phyloP scores from a whole-genome alignment of 1,139 yeast species.

The Eremothecium gossypii region DNA sequence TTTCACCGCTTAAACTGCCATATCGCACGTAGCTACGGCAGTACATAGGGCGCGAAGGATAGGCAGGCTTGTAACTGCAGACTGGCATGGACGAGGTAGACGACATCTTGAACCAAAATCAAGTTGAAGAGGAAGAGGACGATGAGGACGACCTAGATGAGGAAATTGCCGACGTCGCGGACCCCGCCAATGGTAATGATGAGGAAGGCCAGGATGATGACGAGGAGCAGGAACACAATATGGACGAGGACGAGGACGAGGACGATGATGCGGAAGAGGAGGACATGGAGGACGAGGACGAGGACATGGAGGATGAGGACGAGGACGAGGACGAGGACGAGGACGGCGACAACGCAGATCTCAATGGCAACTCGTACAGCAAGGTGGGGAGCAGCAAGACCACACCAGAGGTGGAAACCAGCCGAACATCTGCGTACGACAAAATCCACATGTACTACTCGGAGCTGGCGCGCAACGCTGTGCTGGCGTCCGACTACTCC shows the following conservation, averaged over 20 bases:
- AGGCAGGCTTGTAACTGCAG: background rate
- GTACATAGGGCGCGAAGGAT: too few species aligned
- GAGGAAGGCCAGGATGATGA: constrained; percentile 13
- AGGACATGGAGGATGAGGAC: constrained; percentile 12
- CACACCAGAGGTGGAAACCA: constrained; percentile 20
- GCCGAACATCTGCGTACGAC: constrained; percentile 21
- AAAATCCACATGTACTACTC: constrained; percentile 32
- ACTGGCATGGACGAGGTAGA: constrained; percentile 25
- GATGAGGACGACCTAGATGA: constrained; percentile 28
- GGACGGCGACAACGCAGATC: constrained; percentile 11
- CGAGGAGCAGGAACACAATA: constrained; percentile 16
- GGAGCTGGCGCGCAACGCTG: constrained; percentile 37
- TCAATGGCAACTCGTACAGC: constrained; percentile 11
- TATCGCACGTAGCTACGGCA: too few species aligned
- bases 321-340: constrained; percentile 15
- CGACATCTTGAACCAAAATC: constrained; percentile 22
- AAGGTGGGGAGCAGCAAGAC: constrained; percentile 5
- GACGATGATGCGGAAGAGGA: constrained; percentile 13
- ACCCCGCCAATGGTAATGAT: constrained; percentile 14
- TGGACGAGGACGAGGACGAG: constrained; percentile 12
- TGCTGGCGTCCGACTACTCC: constrained; percentile 42
- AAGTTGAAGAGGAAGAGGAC: constrained; percentile 22
- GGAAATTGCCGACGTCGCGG: constrained; percentile 15
- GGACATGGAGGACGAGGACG: constrained; percentile 10
- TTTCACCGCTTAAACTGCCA: too few species aligned